A percentile compares a stretch with the other conserved stretches of the same genome.
phyloP scores from a whole-genome alignment of 2,329 filamentous ascomycete genomes.

The Penicillium olsonii region DNA sequence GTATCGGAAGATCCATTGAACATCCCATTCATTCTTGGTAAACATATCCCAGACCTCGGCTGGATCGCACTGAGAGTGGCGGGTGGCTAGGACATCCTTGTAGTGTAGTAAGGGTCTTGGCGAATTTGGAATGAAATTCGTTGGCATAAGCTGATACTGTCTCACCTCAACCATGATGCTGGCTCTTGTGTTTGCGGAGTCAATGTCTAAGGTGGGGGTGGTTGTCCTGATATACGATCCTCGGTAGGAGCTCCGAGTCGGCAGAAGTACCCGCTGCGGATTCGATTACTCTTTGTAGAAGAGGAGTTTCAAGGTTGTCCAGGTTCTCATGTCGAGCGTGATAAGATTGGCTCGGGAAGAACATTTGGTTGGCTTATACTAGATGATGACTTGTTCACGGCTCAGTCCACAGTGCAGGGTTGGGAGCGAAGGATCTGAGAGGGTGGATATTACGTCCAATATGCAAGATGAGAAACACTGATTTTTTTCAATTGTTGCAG shows the following conservation, averaged over 20 bases:
- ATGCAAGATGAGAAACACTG: too few relatives aligned
- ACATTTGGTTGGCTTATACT: too few relatives aligned
- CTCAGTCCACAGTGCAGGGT: too few relatives aligned
- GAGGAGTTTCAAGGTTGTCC: too few relatives aligned
- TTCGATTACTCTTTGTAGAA: not conserved
- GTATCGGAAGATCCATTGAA: slow-evolving; percentile 61
- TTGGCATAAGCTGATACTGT: slow-evolving; percentile 42
- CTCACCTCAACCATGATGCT: not conserved
- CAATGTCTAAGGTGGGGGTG: not conserved
- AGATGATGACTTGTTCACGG: too few relatives aligned
- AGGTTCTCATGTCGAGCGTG: not conserved
- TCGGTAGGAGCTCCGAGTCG: not conserved
- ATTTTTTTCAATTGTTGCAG: too few relatives aligned
- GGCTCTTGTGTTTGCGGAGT: not conserved
- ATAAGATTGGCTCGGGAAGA: not conserved
- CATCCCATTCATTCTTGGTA: slow-evolving; percentile 53
- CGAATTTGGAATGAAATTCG: slow-evolving; percentile 53
- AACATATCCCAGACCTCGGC: slow-evolving; percentile 46
- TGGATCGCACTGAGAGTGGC: slow-evolving; percentile 15
- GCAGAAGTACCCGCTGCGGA: not conserved
- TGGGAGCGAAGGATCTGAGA: too few relatives aligned
- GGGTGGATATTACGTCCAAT: too few relatives aligned
- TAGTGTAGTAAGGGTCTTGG: slow-evolving; percentile 58
- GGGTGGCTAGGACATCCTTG: slow-evolving; percentile 40
- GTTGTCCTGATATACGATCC: not conserved